Percentiles rank a stretch among this genome's conserved stretches.
Conservation (phyloP, 371 early-diverging fungal genomes). For the Chytridiales sp. region DNA sequence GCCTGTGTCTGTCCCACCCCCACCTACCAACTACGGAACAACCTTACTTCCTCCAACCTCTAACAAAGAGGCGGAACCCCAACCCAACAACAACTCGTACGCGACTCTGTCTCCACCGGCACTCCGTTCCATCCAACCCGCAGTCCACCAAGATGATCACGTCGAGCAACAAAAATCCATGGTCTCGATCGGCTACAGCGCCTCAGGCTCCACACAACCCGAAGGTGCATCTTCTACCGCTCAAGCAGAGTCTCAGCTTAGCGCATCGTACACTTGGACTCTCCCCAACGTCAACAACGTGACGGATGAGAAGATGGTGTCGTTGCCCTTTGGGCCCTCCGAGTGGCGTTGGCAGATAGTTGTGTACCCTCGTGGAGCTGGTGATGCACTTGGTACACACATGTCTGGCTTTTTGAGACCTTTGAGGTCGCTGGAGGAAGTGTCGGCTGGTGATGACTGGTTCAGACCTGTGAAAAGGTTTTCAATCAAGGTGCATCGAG, state of each 20-base stretch:
- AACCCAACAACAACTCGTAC: too few species aligned
- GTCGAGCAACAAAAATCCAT: too few species aligned
- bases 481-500: conserved; percentile 26
- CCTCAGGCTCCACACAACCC: too few species aligned
- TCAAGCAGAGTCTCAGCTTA: conserved; percentile 26
- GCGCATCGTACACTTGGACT: conserved; percentile 27
- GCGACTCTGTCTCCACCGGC: too few species aligned
- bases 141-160: too few species aligned
- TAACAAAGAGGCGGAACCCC: too few species aligned
- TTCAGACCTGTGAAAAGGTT: conserved; percentile 32
- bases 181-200: too few species aligned
- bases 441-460: conserved; percentile 39
- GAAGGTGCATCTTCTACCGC: too few species aligned
- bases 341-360: conserved; percentile 48
- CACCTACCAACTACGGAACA: too few species aligned
- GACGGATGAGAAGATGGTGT: conserved; percentile 44
- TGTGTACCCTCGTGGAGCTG: conserved; percentile 39
- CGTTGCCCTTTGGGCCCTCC: conserved; percentile 42
- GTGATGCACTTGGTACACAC: conserved; percentile 16
- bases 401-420: conserved; percentile 40
- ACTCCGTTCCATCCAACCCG: too few species aligned
- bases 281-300: conserved; percentile 16
- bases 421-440: conserved; percentile 27
- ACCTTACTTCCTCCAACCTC: too few species aligned
- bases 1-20: too few species aligned